Percentiles rank a stretch among this genome's conserved stretches.
phyloP scores from a whole-genome alignment of 1,139 yeast species.

The Suhomyces coccinellae region DNA sequence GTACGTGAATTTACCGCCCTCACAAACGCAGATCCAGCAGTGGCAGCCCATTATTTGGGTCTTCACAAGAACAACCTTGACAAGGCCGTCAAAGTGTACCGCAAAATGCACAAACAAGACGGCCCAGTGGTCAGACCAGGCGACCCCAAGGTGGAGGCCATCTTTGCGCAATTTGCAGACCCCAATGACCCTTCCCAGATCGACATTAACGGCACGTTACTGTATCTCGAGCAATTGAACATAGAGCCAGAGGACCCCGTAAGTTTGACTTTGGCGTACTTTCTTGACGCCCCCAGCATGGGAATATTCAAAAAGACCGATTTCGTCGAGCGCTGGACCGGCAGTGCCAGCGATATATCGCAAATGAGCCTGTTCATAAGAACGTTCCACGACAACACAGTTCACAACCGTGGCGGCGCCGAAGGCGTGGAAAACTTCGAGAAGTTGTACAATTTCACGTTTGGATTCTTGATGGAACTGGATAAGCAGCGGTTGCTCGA shows the following conservation, averaged over 20 bases:
- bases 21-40: slow-evolving; percentile 29
- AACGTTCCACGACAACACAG: slow-evolving; percentile 22
- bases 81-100: slow-evolving; percentile 33
- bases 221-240: slow-evolving; percentile 63
- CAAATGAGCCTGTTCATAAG: slow-evolving; percentile 53
- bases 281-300: slow-evolving; percentile 62
- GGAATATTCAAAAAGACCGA: slow-evolving; percentile 55
- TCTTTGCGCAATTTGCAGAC: slow-evolving; percentile 35
- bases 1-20: slow-evolving; percentile 30
- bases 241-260: slow-evolving; percentile 72
- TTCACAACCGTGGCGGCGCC: slow-evolving; percentile 5
- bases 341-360: slow-evolving; percentile 35
- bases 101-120: slow-evolving; percentile 11
- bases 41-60: slow-evolving; percentile 31
- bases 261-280: slow-evolving; percentile 69
- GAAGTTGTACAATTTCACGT: slow-evolving; percentile 67
- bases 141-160: slow-evolving; percentile 22
- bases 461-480: slow-evolving; percentile 62
- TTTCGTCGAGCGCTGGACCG: slow-evolving; percentile 61
- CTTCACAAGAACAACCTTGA: slow-evolving; percentile 29
- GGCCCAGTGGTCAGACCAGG: slow-evolving; percentile 5
- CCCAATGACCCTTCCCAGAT: slow-evolving; percentile 29
- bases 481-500: slow-evolving; percentile 57
- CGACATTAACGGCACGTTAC: slow-evolving; percentile 76
- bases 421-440: slow-evolving; percentile 41